These are phyloP conservation scores for Boehmeria nivea DNA, from an alignment of 306 rosid species.

Conservation along the genomic window DNA sequence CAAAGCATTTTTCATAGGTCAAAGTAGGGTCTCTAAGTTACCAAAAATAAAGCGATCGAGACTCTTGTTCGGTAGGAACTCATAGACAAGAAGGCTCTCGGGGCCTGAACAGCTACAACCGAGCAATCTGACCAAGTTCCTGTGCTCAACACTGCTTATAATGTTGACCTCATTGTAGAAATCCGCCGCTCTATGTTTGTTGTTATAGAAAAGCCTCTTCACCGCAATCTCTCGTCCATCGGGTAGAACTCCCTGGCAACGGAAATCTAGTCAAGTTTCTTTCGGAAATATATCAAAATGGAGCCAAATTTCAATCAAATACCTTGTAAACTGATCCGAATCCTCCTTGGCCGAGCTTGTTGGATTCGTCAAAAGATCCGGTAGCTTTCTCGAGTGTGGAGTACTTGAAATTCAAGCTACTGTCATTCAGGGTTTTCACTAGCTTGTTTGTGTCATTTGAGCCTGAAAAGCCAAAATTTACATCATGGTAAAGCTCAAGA, in stretches of 20 bases:
- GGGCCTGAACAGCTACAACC: conserved; percentile 97
- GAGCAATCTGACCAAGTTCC: conserved; percentile 65
- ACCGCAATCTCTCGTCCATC: conserved; percentile 97
- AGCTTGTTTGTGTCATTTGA: conserved; percentile 61
- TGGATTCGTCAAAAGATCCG: conserved; percentile 41
- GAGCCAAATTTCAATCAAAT: too few relatives aligned
- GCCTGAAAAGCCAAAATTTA: conserved; percentile 32
- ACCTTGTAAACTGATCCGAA: conserved; percentile 94
- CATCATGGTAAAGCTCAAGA: not conserved
- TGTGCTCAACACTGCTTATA: conserved; percentile 80
- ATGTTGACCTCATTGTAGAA: conserved; percentile 89
- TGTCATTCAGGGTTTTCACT: conserved; percentile 57
- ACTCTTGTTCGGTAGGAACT: conserved; percentile 71
- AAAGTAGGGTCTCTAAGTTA: conserved; percentile 9
- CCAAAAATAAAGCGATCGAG: conserved; percentile 86
- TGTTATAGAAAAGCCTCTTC: conserved; percentile 80
- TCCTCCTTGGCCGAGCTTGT: conserved; percentile 96
- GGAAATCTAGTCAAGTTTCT: too few relatives aligned
- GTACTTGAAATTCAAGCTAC: conserved; percentile 83
- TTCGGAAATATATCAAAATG: not conserved
- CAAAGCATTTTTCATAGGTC: not conserved
- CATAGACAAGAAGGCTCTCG: conserved; percentile 89
- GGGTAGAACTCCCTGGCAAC: conserved; percentile 54
- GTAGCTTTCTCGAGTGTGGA: conserved; percentile 86
- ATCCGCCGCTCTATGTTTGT: conserved; percentile 74